A percentile compares a stretch with the other conserved stretches of the same genome.
Conservation (phyloP, 208 protist species). For the Dictyostelium gargantuum region DNA sequence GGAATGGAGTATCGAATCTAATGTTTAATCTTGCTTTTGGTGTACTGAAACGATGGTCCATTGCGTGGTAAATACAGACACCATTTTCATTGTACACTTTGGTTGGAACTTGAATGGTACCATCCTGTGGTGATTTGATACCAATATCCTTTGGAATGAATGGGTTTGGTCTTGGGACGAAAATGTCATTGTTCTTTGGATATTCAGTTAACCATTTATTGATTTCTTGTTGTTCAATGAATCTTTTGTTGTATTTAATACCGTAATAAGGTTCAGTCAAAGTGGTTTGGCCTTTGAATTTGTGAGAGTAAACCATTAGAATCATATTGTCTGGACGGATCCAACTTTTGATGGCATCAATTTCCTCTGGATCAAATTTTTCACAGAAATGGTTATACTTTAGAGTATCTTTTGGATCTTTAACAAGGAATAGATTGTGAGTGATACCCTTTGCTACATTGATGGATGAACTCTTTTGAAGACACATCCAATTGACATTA, state of each 20-base stretch:
- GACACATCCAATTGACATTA: background rate
- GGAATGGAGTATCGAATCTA: background rate
- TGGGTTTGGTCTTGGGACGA: background rate
- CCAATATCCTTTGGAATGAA: background rate
- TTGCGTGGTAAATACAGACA: background rate
- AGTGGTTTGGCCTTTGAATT: background rate
- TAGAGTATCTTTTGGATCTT: background rate
- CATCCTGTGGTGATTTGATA: slow-evolving; percentile 1
- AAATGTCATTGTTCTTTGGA: background rate
- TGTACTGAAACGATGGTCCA: slow-evolving; percentile 9
- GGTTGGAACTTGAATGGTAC: background rate
- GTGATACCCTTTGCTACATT: background rate
- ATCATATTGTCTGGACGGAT: background rate
- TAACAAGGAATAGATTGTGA: background rate
- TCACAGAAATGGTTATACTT: background rate
- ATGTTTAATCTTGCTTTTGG: background rate
- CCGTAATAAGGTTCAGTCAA: background rate
- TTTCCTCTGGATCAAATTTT: background rate
- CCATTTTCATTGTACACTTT: background rate
- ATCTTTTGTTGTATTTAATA: background rate
- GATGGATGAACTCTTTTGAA: background rate
- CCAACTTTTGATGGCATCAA: background rate
- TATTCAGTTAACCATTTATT: background rate
- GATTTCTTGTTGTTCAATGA: background rate
- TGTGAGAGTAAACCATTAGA: background rate